Evolutionary conservation across 2,329 filamentous ascomycete genomes (phyloP), one percentile per base, ranked within the genome.

Genomic region (Pseudocercospora fijiensis): DNA sequence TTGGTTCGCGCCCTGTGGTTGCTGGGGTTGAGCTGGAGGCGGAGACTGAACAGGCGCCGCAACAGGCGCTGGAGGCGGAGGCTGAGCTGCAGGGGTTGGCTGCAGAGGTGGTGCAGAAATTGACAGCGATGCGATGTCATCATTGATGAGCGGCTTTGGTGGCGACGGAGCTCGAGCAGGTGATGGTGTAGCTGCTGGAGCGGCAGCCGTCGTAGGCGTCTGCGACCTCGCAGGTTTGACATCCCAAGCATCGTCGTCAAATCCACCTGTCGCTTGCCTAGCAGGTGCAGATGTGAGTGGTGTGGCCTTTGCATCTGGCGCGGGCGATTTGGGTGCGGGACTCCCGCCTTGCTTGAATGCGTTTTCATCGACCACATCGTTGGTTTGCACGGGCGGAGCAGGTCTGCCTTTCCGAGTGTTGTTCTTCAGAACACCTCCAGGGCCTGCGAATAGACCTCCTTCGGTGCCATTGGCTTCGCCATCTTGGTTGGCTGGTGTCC

Each of bases 181-280:
- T 27, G 58, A 51, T 10, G 62, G 55, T 16, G 62, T 45, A 16
- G 65, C 53, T 45, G 77, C 69, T 33, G 81, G 74, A 63, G 76
- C 68, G 56, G 78, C 67, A 68, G 78, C 67, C 4, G 70, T 75
- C 61, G 79, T 68, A 68, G 76, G 62, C 57, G 77, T 67, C 52
- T 74, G 70, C 18, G 88, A 85, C 74, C 87, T 89, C 13, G 89
- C 85, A 18, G 92, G 91, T 79, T 97, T 97, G 57, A 96, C 89
- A 72, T 96, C 91, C 95, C 95, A 99, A 8, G 95, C 95, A 80
- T 98, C 92, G 73, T 98, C 95, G 58, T 99, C 95, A 73, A 98
- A 98, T 2, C 91, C 91, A 53, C 65, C 67, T 57, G 80, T 80
- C 64, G 85, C 71, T 41, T 76, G 80, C 41, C 79, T 76, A 4